Evolutionary conservation across 495 filamentous ascomycete species (phyloP).

Genomic region (Talaromyces trachyspermus): DNA sequence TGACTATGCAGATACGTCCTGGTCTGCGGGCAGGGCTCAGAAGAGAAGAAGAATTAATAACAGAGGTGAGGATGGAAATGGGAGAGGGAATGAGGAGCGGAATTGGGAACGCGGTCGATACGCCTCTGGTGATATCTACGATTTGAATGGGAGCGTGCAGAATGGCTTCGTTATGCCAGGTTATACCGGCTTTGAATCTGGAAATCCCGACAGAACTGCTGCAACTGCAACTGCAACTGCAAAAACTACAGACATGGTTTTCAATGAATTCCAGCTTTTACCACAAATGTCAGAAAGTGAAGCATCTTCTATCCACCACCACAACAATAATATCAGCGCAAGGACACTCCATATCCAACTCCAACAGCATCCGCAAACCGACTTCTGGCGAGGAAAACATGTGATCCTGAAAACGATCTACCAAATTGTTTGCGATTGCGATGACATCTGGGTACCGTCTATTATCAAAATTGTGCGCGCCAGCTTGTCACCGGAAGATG

Average conservation of each 20-base stretch:
- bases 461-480: slow-evolving; percentile 24
- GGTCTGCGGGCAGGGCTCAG: not conserved
- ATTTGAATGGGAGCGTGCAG: too few relatives aligned
- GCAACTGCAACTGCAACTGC: too few relatives aligned
- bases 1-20: not conserved
- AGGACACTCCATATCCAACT: not conserved
- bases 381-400: slow-evolving; percentile 18
- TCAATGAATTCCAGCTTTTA: too few relatives aligned
- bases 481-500: slow-evolving; percentile 27
- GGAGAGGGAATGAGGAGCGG: not conserved
- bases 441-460: slow-evolving; percentile 20
- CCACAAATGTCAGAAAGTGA: too few relatives aligned
- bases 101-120: not conserved
- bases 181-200: too few relatives aligned
- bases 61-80: not conserved
- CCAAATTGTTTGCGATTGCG: slow-evolving; percentile 25
- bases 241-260: too few relatives aligned
- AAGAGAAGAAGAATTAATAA: slow-evolving; percentile 3
- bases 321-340: not conserved
- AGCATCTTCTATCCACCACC: too few relatives aligned
- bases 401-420: slow-evolving; percentile 22
- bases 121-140: too few relatives aligned
- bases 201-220: too few relatives aligned
- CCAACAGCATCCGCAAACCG: slow-evolving; percentile 7
- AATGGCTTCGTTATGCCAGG: too few relatives aligned